Evolutionary conservation across 2,329 filamentous ascomycete genomes (phyloP), one percentile per base, ranked within the genome.

Genomic region (Corniculantispora saksenae): DNA sequence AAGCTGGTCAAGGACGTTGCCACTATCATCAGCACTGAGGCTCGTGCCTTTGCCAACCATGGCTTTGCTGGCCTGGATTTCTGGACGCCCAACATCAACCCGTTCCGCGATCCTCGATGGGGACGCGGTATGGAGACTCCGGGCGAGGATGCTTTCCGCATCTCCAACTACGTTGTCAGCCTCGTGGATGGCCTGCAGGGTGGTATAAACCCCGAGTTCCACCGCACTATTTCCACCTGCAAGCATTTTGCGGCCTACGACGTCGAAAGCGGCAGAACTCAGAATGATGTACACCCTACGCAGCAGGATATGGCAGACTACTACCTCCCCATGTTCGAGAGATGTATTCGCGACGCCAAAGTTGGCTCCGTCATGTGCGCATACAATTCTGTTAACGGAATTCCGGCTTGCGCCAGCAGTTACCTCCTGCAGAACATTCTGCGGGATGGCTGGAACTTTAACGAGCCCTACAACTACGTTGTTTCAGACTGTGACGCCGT

Each of bases 11-110:
- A 81, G 23, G 76, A 81, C 7, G 83, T 91, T 3, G 88, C 83
- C 2, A 79, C 74, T 2, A 81, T 86, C 7, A 81, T 88, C 15
- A 76, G 77, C 45, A 89, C 83, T 0, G 88, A 91, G 71, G 86
- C 86, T 0, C 80, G 89, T 47, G 88, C 89, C 0, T 91, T 89
- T 72, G 87, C 80, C 70, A 91, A 91, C 69, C 81, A 73, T 9
- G 85, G 84, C 3, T 77, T 81, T 15, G 83, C 82, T 2, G 84
- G 84, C 0, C 72, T 87, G 17, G 82, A 89, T 71, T 88, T 81
- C 71, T 90, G 86, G 84, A 88, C 89, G 0, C 89, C 89, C 0
- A 90, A 90, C 70, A 87, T 91, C 73, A 90, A 90, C 69, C 82
- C 85, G 0, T 90, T 85, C 76, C 83, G 83, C 45, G 86, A 89